A percentile compares a stretch with the other conserved stretches of the same genome.
phyloP scores from a whole-genome alignment of 441 rosid species.

The Eruca vesicaria region DNA sequence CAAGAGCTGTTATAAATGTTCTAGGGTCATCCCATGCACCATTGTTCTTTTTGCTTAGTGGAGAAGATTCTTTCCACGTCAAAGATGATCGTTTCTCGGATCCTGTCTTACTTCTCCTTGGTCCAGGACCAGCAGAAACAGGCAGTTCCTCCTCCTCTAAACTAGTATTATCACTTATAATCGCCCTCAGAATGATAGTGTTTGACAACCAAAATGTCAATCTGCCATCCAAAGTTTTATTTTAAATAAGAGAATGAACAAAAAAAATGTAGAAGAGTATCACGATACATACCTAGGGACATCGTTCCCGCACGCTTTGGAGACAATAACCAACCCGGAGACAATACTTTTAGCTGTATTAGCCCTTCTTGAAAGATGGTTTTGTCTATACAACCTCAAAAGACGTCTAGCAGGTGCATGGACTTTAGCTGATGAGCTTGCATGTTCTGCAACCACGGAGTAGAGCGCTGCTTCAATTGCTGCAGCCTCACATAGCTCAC shows the following conservation, averaged over 20 bases:
- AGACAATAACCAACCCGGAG: slow-evolving; percentile 78
- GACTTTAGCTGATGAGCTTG: slow-evolving; percentile 85
- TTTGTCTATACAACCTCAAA: slow-evolving; percentile 74
- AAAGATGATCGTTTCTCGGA: slow-evolving; percentile 43
- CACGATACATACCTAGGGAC: slow-evolving; percentile 88
- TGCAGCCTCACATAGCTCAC: slow-evolving; percentile 94
- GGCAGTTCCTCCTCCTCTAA: slow-evolving; percentile 43
- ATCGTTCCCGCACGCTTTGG: slow-evolving; percentile 97
- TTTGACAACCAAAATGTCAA: slow-evolving; percentile 95
- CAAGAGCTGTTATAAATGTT: slow-evolving; percentile 61
- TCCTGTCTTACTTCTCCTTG: slow-evolving; percentile 37
- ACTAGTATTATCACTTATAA: slow-evolving; percentile 48
- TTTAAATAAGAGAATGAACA: no score
- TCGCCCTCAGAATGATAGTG: slow-evolving; percentile 70
- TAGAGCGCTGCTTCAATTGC: slow-evolving; percentile 87
- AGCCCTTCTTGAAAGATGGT: slow-evolving; percentile 56
- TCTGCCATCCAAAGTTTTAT: slow-evolving; percentile 42
- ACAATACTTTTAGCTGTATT: slow-evolving; percentile 80
- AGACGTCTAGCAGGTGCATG: slow-evolving; percentile 98
- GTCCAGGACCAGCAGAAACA: slow-evolving; percentile 37
- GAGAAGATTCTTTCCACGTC: slow-evolving; percentile 62
- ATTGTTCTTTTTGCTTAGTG: slow-evolving; percentile 42
- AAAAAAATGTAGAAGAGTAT: background rate
- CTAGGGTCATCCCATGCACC: slow-evolving; percentile 63
- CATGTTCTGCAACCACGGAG: slow-evolving; percentile 88